These are phyloP conservation scores for Ogataea pilisensis DNA, from an alignment of 805 yeast genomes.

Conservation along the genomic window DNA sequence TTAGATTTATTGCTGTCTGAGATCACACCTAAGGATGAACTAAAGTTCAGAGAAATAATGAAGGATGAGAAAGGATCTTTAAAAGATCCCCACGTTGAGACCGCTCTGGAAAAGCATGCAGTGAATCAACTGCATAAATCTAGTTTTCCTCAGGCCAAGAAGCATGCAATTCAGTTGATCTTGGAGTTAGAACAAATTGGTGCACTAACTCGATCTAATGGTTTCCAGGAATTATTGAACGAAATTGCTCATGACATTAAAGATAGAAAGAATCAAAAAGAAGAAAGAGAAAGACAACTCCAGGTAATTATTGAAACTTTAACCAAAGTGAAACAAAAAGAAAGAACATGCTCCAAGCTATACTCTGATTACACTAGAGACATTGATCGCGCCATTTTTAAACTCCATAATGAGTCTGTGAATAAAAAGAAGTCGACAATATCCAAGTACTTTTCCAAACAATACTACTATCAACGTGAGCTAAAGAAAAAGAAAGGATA, in stretches of 20 bases:
- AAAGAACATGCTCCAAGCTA: conserved; percentile 40
- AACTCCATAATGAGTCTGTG: conserved; percentile 41
- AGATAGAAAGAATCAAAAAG: conserved; percentile 40
- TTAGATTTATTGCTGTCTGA: conserved; percentile 49
- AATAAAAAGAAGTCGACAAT: conserved; percentile 38
- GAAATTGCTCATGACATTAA: conserved; percentile 79
- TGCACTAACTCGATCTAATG: conserved; percentile 57
- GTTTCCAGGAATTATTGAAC: conserved; percentile 75
- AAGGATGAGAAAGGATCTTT: conserved; percentile 39
- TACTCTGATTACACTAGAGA: conserved; percentile 44
- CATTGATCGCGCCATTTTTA: conserved; percentile 39
- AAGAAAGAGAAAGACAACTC: conserved; percentile 38
- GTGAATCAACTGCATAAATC: conserved; percentile 34
- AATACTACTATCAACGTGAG: conserved; percentile 70
- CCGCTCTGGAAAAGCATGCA: conserved; percentile 35
- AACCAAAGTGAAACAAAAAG: conserved; percentile 41
- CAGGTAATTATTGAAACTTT: conserved; percentile 39
- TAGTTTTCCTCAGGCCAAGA: conserved; percentile 73
- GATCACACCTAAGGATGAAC: conserved; percentile 67
- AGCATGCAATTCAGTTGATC: conserved; percentile 66
- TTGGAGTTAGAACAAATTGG: conserved; percentile 72
- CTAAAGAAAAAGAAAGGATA: conserved; percentile 62
- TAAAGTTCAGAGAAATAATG: conserved; percentile 52
- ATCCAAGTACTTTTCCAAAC: conserved; percentile 56
- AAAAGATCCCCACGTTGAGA: conserved; percentile 9